These are phyloP conservation scores for Piper longum DNA, from an alignment of 164 flowering plant genomes.

Conservation along the genomic window DNA sequence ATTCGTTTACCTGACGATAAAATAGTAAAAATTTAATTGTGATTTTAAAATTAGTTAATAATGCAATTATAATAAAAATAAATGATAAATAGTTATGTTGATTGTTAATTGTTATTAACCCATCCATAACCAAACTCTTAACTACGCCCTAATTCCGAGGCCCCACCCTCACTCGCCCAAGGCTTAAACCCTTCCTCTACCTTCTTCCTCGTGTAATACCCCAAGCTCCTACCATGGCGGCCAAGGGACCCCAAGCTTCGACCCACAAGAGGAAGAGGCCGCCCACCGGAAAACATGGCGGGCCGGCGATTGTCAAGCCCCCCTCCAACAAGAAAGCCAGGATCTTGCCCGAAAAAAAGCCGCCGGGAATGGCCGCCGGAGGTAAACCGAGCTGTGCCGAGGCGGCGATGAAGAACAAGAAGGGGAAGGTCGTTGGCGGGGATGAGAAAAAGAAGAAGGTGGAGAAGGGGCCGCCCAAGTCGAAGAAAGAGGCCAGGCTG, in stretches of 20 bases:
- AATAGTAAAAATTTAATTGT: too few species aligned
- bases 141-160: too few species aligned
- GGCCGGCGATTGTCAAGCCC: conserved; percentile 2
- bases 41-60: too few species aligned
- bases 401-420: conserved; percentile 5
- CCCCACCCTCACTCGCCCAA: background rate
- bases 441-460: background rate
- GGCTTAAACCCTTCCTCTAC: background rate
- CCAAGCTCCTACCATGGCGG: conserved; percentile 35
- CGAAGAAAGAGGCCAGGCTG: conserved; percentile 39
- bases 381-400: background rate
- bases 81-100: too few species aligned
- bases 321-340: conserved; percentile 7
- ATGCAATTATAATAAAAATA: too few species aligned
- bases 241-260: conserved; percentile 19
- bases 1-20: too few species aligned
- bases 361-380: background rate
- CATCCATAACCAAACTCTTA: too few species aligned
- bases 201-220: background rate
- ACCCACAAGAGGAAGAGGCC: conserved; percentile 34
- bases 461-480: conserved; percentile 16
- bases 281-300: background rate
- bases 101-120: too few species aligned
- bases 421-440: background rate
- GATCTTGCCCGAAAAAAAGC: background rate